These are phyloP conservation scores for Grosmannia huntii DNA, from an alignment of 2,329 filamentous ascomycete genomes.

Conservation along the genomic window DNA sequence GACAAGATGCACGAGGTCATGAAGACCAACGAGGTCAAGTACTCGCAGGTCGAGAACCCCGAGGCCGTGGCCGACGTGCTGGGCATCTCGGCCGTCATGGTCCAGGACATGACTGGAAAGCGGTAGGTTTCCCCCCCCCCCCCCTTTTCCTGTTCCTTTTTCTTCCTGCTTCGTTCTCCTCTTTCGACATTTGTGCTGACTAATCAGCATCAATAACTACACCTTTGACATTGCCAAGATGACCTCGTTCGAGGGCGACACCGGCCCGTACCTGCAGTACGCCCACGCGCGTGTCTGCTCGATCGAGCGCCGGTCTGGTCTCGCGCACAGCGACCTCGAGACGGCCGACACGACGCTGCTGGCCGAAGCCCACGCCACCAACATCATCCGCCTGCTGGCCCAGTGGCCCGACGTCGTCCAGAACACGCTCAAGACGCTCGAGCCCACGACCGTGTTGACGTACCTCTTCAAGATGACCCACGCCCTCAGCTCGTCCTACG, in stretches of 20 bases:
- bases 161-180: neutral
- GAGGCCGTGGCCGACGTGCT: slow-evolving; percentile 72
- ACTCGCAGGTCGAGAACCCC: slow-evolving; percentile 76
- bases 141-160: neutral
- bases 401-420: slow-evolving; percentile 78
- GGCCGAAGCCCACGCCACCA: slow-evolving; percentile 57
- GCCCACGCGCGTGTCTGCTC: slow-evolving; percentile 61
- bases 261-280: slow-evolving; percentile 75
- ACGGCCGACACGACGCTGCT: slow-evolving; percentile 55
- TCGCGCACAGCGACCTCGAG: slow-evolving; percentile 44
- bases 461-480: slow-evolving; percentile 86
- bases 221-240: slow-evolving; percentile 70
- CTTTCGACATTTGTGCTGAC: slow-evolving; percentile 11
- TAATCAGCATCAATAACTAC: slow-evolving; percentile 44
- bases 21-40: slow-evolving; percentile 82
- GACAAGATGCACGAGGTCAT: slow-evolving; percentile 98
- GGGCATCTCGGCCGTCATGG: slow-evolving; percentile 92
- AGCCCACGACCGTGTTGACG: slow-evolving; percentile 39
- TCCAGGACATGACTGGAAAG: slow-evolving; percentile 96
- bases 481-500: slow-evolving; percentile 66
- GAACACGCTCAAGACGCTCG: slow-evolving; percentile 74
- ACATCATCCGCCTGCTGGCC: slow-evolving; percentile 62
- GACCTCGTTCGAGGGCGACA: slow-evolving; percentile 76
- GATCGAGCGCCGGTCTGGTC: slow-evolving; percentile 43
- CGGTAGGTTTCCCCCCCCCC: neutral